Evolutionary conservation across 495 filamentous ascomycete species (phyloP), one percentile per base, ranked within the genome.

Genomic region (Delitschia confertaspora): DNA sequence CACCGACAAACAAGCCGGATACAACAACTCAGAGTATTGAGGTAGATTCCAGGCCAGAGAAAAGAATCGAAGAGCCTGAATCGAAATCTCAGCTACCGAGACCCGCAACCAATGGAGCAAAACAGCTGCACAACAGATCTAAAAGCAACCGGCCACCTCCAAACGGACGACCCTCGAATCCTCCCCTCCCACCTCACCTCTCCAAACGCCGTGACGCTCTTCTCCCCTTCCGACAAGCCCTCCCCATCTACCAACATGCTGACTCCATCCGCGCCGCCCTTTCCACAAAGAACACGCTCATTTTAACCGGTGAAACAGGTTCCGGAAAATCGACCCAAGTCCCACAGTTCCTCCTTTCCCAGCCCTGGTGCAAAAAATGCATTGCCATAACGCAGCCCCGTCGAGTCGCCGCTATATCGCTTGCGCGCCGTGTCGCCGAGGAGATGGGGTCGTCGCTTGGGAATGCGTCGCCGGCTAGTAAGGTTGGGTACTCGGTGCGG

Each of bases 261-360:
- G 65, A 78, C 19, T 73, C 79, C 19, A 88, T 98, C 38, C 78
- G 80, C 3, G 55, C 68, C 20, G 66, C 70, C 3, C 63, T 96
- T 14, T 69, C 67, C 10, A 61, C 47, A 6, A 78, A 82, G 31
- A 76, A 95, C 60, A 74, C 95, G 17, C 70, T 96, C 40, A 68
- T 99, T 0, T 66, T 99, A 21, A 79, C 89, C 17, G 93, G 93
- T 63, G 88, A 95, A 56, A 99, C 93, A 1, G 93, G 93, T 60
- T 88, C 82, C 25, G 93, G 93, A 56, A 99, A 99, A 65, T 88
- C 81, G 69, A 99, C 93, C 0, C 93, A 99, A 60, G 82, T 95
- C 8, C 89, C 88, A 0, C 93, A 96, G 51, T 95, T 93, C 33
- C 66, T 99, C 11, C 71, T 79, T 26, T 67, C 80, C 21, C 83